These are phyloP conservation scores for Waitea zeae DNA, from an alignment of 1,284 basidiomycete species.

Conservation along the genomic window DNA sequence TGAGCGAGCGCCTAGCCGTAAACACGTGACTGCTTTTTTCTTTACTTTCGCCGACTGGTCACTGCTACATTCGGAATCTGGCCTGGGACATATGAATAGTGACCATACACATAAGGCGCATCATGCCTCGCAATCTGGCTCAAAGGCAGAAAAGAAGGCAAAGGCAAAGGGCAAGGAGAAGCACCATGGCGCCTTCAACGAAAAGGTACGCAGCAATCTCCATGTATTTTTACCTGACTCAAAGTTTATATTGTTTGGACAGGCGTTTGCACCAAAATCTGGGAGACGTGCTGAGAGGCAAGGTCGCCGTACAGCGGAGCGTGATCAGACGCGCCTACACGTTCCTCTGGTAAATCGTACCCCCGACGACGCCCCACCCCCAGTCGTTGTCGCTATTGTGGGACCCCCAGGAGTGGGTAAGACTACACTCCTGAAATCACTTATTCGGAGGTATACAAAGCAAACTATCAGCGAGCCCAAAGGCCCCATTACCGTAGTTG, in stretches of 20 bases:
- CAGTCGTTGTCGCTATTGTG: slow-evolving; percentile 91
- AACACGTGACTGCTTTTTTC: too few relatives aligned
- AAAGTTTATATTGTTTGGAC: slow-evolving; percentile 2
- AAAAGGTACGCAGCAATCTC: slow-evolving; percentile 46
- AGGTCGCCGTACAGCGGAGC: slow-evolving; percentile 82
- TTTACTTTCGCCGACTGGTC: too few relatives aligned
- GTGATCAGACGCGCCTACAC: slow-evolving; percentile 88
- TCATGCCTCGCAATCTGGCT: slow-evolving; percentile 51
- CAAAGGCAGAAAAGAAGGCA: slow-evolving; percentile 62
- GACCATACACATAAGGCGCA: slow-evolving; percentile 64
- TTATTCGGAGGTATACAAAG: slow-evolving; percentile 89
- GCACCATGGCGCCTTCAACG: slow-evolving; percentile 66
- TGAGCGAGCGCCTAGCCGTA: too few relatives aligned
- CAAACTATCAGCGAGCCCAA: slow-evolving; percentile 83
- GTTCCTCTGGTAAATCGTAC: slow-evolving; percentile 93
- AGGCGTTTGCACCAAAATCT: slow-evolving; percentile 92
- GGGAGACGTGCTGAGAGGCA: slow-evolving; percentile 78
- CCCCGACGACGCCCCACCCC: slow-evolving; percentile 83
- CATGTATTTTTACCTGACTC: not conserved
- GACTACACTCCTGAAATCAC: slow-evolving; percentile 83
- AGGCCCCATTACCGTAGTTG: slow-evolving; percentile 94
- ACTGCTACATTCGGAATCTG: too few relatives aligned
- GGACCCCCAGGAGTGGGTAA: slow-evolving; percentile 97
- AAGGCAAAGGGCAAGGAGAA: slow-evolving; percentile 50
- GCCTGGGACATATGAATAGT: too few relatives aligned